Evolutionary conservation across 495 filamentous ascomycete genomes (phyloP), one percentile per base, ranked within the genome.

Genomic region (Schizothecium vesticola): DNA sequence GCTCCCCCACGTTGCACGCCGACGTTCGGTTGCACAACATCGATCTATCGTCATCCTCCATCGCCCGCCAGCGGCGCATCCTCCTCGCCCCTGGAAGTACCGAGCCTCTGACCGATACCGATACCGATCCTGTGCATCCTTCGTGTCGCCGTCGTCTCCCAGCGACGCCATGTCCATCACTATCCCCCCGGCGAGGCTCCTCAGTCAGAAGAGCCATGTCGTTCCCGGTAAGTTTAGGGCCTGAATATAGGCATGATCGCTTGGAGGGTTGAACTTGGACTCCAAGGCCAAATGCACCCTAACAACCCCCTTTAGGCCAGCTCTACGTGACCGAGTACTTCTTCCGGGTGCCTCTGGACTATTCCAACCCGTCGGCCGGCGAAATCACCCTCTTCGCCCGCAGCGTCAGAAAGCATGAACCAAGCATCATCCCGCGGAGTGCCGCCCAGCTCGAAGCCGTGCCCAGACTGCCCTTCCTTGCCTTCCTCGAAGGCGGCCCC

Each of bases 311-410:
- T 61, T 55, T 59, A 92, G 93, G 92, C 33, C 91, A 89, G 74
- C 80, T 96, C 10, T 85, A 85, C 58, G 85, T 96, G 59, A 89
- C 88, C 2, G 93, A 96, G 75, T 83, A 92, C 65, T 90, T 92
- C 81, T 97, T 97, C 74, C 87, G 92, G 71, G 92, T 97, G 11
- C 92, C 93, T 36, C 80, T 87, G 63, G 90, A 95, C 76, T 88
- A 96, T 76, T 75, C 81, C 67, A 85, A 85, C n/a, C 90, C 88
- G 21, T 75, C 77, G 1, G 78, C 80, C n/a, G 87, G 86, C 21
- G 86, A 75, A 6, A 73, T 97, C 59, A 86, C 85, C 64, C 81
- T 97, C 24, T 97, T 96, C 75, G 93, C 85, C 31, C 89, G 93
- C 63, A 89, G 87, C 67, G 89, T 89, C 28, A 76, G 82, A 67